Evolutionary conservation across 805 yeast species (phyloP).

Genomic region (Sugiyamaella marilandica): DNA sequence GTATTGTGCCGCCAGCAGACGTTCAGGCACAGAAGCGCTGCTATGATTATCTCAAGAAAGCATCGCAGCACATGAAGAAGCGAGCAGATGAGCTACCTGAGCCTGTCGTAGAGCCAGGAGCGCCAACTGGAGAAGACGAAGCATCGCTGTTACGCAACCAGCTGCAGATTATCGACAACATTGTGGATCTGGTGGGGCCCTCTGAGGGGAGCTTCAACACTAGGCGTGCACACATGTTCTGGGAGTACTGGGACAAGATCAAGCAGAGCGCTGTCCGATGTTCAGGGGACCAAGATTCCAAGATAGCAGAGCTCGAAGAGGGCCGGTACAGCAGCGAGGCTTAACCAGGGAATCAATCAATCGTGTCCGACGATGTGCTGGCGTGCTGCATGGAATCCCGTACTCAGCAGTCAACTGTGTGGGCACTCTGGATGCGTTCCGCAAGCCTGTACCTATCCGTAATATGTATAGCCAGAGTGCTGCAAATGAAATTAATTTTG

Average conservation of each 20-base stretch:
- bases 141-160: slow-evolving; percentile 21
- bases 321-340: slow-evolving; percentile 4
- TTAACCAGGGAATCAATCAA: neutral
- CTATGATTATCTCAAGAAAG: slow-evolving; percentile 26
- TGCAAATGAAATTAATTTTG: too few relatives aligned
- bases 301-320: slow-evolving; percentile 29
- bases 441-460: too few relatives aligned
- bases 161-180: slow-evolving; percentile 18
- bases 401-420: too few relatives aligned
- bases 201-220: slow-evolving; percentile 20
- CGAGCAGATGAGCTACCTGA: slow-evolving; percentile 12
- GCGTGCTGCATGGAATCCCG: too few relatives aligned
- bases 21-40: slow-evolving; percentile 33
- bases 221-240: slow-evolving; percentile 30
- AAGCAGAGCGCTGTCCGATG: slow-evolving; percentile 25
- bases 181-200: slow-evolving; percentile 20
- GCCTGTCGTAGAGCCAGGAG: slow-evolving; percentile 18
- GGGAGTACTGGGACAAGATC: slow-evolving; percentile 36
- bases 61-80: slow-evolving; percentile 21
- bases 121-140: slow-evolving; percentile 21
- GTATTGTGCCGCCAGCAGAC: slow-evolving; percentile 31
- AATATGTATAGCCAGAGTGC: too few relatives aligned
- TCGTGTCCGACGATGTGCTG: too few relatives aligned
- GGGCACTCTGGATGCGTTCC: too few relatives aligned
- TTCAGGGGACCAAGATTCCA: slow-evolving; percentile 15